Evolutionary conservation across 208 protist genomes (phyloP).

Genomic region (Crithidia brevicula): DNA sequence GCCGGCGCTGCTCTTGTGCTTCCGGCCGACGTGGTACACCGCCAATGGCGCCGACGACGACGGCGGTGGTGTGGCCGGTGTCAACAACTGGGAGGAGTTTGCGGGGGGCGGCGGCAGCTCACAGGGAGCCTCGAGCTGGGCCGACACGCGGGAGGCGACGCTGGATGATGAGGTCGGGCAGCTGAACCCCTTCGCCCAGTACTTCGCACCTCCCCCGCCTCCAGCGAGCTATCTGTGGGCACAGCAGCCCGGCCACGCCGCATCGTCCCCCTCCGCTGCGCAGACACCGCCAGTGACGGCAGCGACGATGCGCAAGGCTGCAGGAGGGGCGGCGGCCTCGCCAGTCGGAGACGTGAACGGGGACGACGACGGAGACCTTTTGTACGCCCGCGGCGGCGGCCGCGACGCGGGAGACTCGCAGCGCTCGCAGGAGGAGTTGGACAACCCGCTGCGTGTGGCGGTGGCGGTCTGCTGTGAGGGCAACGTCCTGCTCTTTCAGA

Average conservation of each 20-base stretch:
- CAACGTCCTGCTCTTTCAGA: conserved; percentile 72
- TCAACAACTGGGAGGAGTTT: conserved; percentile 34
- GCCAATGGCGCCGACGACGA: conserved; percentile 17
- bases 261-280: too few species aligned
- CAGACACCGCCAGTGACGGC: conserved; percentile 15
- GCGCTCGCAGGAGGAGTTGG: conserved; percentile 40
- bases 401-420: conserved; percentile 22
- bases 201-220: conserved; percentile 49
- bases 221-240: conserved; percentile 36
- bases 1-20: conserved; percentile 61
- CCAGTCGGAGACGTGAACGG: too few species aligned
- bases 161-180: conserved; percentile 72
- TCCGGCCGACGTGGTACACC: conserved; percentile 33
- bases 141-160: conserved; percentile 31
- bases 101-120: conserved; percentile 22
- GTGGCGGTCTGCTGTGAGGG: conserved; percentile 62
- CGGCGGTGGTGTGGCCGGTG: not conserved
- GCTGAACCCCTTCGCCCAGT: conserved; percentile 74
- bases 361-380: not conserved
- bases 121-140: conserved; percentile 49
- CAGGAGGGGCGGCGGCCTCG: not conserved
- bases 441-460: conserved; percentile 60
- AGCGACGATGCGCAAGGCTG: conserved; percentile 21
- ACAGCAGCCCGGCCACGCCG: not conserved
- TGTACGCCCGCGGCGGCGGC: conserved; percentile 11